These are phyloP conservation scores for Syzygium aqueum DNA, from an alignment of 345 rosid species.

Conservation along the genomic window DNA sequence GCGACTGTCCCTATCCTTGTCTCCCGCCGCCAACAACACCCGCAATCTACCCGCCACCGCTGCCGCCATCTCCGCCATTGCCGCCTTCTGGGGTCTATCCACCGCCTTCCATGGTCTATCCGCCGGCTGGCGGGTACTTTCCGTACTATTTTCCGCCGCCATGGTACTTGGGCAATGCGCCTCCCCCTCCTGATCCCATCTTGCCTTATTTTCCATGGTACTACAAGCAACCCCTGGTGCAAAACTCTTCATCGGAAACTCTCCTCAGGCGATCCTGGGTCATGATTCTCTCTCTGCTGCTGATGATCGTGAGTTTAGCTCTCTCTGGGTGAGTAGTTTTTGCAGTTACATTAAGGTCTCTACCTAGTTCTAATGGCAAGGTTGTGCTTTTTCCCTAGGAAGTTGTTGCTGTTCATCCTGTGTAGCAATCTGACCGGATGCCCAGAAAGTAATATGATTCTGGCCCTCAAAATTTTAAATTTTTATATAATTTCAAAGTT, in stretches of 20 bases:
- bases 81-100: background rate
- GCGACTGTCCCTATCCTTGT: background rate
- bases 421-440: background rate
- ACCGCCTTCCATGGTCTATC: background rate
- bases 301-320: background rate
- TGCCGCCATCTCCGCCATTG: background rate
- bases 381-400: background rate
- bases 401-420: background rate
- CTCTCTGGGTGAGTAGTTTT: background rate
- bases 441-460: background rate
- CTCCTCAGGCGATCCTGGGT: background rate
- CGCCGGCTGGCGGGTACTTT: background rate
- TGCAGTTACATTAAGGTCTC: background rate
- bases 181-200: conserved; percentile 1
- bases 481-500: background rate
- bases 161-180: background rate
- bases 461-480: background rate
- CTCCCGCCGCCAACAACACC: background rate
- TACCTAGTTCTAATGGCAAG: background rate
- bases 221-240: background rate
- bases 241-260: background rate
- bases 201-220: background rate
- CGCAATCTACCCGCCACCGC: background rate
- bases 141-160: background rate
- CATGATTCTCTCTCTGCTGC: background rate